Evolutionary conservation across 345 rosid species (phyloP).

Genomic region (Brassica rapa): DNA sequence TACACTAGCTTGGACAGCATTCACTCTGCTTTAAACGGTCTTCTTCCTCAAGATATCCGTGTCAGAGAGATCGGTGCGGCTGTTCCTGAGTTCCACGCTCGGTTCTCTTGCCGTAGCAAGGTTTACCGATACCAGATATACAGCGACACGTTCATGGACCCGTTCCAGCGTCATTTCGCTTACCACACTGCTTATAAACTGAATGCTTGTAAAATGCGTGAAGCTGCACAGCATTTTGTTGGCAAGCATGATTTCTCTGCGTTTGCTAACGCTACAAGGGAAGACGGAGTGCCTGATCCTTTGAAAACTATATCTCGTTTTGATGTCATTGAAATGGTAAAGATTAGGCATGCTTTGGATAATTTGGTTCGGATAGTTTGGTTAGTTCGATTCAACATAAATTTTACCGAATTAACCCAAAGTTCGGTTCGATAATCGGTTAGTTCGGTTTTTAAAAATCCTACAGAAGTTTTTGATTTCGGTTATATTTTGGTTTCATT

Average conservation of each 20-base stretch:
- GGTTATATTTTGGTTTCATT: too few species aligned
- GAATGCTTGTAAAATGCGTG: slow-evolving; percentile 57
- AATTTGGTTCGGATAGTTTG: too few species aligned
- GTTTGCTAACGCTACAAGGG: slow-evolving; percentile 74
- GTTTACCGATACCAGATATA: slow-evolving; percentile 79
- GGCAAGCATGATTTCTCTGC: slow-evolving; percentile 88
- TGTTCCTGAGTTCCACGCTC: slow-evolving; percentile 76
- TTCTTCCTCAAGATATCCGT: slow-evolving; percentile 81
- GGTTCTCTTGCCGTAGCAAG: slow-evolving; percentile 76
- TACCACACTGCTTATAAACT: slow-evolving; percentile 66
- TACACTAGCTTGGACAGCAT: slow-evolving; percentile 61
- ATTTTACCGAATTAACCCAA: too few species aligned
- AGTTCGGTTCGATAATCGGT: too few species aligned
- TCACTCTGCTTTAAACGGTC: slow-evolving; percentile 81
- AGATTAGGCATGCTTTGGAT: background rate
- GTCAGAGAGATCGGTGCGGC: slow-evolving; percentile 84
- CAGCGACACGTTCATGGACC: slow-evolving; percentile 77
- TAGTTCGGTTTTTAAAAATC: too few species aligned
- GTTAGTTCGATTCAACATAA: too few species aligned
- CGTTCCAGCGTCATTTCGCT: slow-evolving; percentile 67
- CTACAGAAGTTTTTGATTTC: too few species aligned
- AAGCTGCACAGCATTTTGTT: slow-evolving; percentile 67
- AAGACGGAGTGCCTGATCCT: slow-evolving; percentile 66
- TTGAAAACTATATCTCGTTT: slow-evolving; percentile 69
- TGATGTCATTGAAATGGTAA: slow-evolving; percentile 73